A percentile compares a stretch with the other conserved stretches of the same genome.
Evolutionary conservation across 1,139 yeast genomes (phyloP).

Genomic region (Magnusiomyces fungicola): DNA sequence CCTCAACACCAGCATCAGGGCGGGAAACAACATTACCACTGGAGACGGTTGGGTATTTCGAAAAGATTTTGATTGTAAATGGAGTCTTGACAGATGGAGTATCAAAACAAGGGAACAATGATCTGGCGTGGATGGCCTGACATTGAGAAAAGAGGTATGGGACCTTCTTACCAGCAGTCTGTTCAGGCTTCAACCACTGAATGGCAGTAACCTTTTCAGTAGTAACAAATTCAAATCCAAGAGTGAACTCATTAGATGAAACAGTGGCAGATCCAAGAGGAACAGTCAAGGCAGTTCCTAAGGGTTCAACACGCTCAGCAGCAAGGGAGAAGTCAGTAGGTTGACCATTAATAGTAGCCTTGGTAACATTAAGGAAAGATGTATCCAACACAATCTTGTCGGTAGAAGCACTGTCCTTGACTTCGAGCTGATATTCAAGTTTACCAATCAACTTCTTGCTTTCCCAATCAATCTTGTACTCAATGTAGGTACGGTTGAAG

Average conservation of each 20-base stretch:
- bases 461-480: conserved; percentile 51
- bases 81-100: conserved; percentile 78
- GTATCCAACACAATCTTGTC: conserved; percentile 54
- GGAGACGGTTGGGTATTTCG: conserved; percentile 61
- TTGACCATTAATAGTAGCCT: conserved; percentile 41
- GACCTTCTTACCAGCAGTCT: conserved; percentile 63
- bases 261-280: conserved; percentile 9
- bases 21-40: conserved; percentile 47
- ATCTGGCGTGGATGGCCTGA: conserved; percentile 86
- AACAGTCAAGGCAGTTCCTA: conserved; percentile 58
- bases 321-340: conserved; percentile 34
- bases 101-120: conserved; percentile 85
- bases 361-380: conserved; percentile 49
- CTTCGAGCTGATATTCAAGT: conserved; percentile 43
- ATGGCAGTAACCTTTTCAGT: conserved; percentile 74
- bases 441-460: conserved; percentile 46
- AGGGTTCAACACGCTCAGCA: conserved; percentile 47
- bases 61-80: conserved; percentile 51
- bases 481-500: conserved; percentile 46
- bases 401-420: conserved; percentile 16
- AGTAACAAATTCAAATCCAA: conserved; percentile 52
- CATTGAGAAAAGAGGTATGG: conserved; percentile 87
- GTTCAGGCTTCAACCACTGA: conserved; percentile 73
- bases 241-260: conserved; percentile 10
- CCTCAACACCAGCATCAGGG: conserved; percentile 13